Percentiles rank a stretch among this genome's conserved stretches.
Conservation (phyloP, 176 grass and related monocot species). For the Areca catechu region DNA sequence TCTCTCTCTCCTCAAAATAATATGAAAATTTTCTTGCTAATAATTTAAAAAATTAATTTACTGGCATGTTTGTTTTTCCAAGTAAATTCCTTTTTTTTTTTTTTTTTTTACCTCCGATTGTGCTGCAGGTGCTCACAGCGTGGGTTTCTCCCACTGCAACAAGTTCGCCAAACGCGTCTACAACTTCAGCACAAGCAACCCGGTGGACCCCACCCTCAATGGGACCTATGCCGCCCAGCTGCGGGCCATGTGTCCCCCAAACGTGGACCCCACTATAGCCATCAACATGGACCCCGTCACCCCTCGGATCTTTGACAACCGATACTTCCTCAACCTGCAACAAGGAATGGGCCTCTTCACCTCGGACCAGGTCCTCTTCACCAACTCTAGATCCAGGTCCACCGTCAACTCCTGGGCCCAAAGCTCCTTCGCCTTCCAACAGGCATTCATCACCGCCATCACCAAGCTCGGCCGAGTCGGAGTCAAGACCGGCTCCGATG, state of each 20-base stretch:
- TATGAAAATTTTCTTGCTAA: no score
- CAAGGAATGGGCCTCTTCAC: neutral
- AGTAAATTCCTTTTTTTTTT: no score
- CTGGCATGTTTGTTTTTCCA: no score
- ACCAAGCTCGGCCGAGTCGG: neutral
- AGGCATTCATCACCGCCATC: neutral
- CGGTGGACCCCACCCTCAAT: constrained; percentile 22
- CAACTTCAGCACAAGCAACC: neutral
- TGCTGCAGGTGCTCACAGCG: constrained; percentile 46
- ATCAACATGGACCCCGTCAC: constrained; percentile 57
- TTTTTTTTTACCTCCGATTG: no score
- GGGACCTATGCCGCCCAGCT: constrained; percentile 34
- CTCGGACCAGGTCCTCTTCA: constrained; percentile 1
- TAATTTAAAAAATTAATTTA: no score
- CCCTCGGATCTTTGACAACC: constrained; percentile 6
- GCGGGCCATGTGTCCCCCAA: constrained; percentile 27
- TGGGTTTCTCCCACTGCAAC: constrained; percentile 62
- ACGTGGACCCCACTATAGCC: constrained; percentile 22
- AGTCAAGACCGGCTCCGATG: neutral
- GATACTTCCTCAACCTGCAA: neutral
- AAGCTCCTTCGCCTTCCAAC: neutral
- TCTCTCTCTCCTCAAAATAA: no score
- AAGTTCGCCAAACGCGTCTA: constrained; percentile 50
- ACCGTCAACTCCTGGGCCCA: neutral
- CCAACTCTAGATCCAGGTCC: neutral